Evolutionary conservation across 139 green algal genomes (phyloP).

Genomic region (Asterochloris sp.): DNA sequence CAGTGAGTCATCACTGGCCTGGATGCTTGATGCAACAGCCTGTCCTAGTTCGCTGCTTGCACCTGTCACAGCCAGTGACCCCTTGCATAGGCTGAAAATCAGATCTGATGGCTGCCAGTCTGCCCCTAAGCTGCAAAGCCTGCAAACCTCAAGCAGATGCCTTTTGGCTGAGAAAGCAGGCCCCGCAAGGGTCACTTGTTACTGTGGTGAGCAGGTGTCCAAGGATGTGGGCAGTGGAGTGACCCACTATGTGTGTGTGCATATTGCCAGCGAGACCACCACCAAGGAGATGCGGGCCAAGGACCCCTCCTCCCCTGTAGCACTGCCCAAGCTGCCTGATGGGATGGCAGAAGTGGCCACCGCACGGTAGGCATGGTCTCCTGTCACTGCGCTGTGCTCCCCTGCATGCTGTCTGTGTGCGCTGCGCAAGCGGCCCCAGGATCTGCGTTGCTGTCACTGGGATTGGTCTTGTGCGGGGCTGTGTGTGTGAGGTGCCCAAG

Average conservation of each 20-base stretch:
- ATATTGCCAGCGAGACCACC: constrained; percentile 4
- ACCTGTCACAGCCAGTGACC: too few species aligned
- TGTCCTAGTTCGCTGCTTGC: neutral
- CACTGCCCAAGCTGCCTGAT: constrained; percentile 19
- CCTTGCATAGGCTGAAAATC: too few species aligned
- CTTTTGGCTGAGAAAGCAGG: neutral
- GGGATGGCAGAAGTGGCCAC: constrained; percentile 11
- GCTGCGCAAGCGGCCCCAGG: too few species aligned
- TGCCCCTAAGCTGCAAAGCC: too few species aligned
- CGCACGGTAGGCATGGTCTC: neutral
- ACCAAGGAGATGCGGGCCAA: neutral
- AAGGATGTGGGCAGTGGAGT: constrained; percentile 18
- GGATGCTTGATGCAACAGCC: neutral
- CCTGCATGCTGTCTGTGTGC: too few species aligned
- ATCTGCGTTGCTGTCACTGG: too few species aligned
- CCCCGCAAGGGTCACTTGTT: neutral
- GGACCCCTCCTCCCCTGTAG: constrained; percentile 12
- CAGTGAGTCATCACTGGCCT: neutral
- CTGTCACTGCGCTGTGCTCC: neutral
- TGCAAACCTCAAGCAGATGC: too few species aligned
- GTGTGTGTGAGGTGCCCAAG: too few species aligned
- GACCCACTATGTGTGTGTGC: constrained; percentile 21
- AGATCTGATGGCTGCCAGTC: too few species aligned
- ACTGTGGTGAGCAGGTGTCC: constrained; percentile 1
- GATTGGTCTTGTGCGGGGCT: too few species aligned